These are phyloP conservation scores for Zarea fungicola DNA, from an alignment of 2,329 filamentous ascomycete genomes.

Conservation along the genomic window DNA sequence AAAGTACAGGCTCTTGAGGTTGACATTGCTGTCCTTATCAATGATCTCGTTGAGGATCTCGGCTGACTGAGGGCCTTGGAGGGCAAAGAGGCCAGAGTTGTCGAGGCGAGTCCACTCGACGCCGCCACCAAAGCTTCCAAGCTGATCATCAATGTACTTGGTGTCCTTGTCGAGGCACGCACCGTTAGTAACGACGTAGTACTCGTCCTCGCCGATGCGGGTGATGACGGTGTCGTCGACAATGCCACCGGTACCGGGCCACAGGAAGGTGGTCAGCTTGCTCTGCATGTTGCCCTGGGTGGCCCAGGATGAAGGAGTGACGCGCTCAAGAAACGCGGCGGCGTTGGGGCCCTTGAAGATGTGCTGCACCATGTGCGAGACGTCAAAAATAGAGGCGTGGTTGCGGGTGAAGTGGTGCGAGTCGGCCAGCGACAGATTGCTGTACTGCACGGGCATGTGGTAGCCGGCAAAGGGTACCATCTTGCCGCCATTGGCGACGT, in stretches of 20 bases:
- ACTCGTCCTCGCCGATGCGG: constrained; percentile 64
- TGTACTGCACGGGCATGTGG: constrained; percentile 89
- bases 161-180: constrained; percentile 86
- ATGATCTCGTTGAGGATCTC: constrained; percentile 64
- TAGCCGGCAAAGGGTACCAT: constrained; percentile 97
- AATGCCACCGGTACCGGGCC: constrained; percentile 78
- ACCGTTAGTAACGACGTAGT: constrained; percentile 95
- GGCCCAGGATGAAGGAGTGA: constrained; percentile 72
- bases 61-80: constrained; percentile 78
- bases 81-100: constrained; percentile 72
- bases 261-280: constrained; percentile 79
- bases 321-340: constrained; percentile 70
- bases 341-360: constrained; percentile 76
- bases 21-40: constrained; percentile 34
- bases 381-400: constrained; percentile 89
- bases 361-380: constrained; percentile 95
- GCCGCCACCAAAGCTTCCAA: constrained; percentile 51
- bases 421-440: constrained; percentile 67
- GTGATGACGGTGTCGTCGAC: constrained; percentile 93
- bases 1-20: constrained; percentile 72
- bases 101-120: constrained; percentile 66
- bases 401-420: constrained; percentile 87
- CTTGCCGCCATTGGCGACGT: constrained; percentile 74
- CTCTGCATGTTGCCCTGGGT: constrained; percentile 62
- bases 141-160: constrained; percentile 66